phyloP scores from a whole-genome alignment of 805 yeast genomes.

The Starmerella khaoyaiensis region DNA sequence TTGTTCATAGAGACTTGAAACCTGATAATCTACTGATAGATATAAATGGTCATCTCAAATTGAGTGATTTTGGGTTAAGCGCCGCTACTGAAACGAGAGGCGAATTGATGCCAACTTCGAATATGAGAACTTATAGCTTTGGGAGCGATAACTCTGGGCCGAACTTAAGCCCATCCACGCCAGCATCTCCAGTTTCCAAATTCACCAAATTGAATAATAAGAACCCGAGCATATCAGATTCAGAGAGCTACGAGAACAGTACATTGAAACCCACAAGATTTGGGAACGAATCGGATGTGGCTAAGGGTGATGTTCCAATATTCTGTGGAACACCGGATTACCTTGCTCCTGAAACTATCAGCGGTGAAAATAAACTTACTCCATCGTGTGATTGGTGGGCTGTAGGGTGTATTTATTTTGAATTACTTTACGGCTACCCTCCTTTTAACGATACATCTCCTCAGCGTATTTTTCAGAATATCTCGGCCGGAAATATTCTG shows the following conservation, averaged over 20 bases:
- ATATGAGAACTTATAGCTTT: constrained; percentile 7
- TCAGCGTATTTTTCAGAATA: constrained; percentile 68
- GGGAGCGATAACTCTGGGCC: constrained; percentile 4
- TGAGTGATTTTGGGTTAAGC: constrained; percentile 84
- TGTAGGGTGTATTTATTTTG: constrained; percentile 87
- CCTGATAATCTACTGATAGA: constrained; percentile 90
- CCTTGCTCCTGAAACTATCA: constrained; percentile 89
- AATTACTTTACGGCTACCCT: constrained; percentile 81
- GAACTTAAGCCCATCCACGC: no score
- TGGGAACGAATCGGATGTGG: no score
- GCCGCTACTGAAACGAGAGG: constrained; percentile 3
- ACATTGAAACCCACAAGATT: no score
- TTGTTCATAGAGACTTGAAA: constrained; percentile 87
- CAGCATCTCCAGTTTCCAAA: no score
- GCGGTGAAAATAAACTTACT: constrained; percentile 61
- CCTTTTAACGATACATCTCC: constrained; percentile 84
- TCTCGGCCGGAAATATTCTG: constrained; percentile 55
- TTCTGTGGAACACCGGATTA: constrained; percentile 91
- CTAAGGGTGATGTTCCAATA: no score
- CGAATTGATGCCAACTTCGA: neutral
- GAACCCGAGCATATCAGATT: no score
- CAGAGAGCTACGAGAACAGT: no score
- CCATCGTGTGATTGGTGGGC: constrained; percentile 98
- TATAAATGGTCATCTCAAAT: constrained; percentile 71
- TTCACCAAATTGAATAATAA: no score